These are phyloP conservation scores for Mycosphaerella arachidis DNA, from an alignment of 2,329 filamentous ascomycete species.

Conservation along the genomic window DNA sequence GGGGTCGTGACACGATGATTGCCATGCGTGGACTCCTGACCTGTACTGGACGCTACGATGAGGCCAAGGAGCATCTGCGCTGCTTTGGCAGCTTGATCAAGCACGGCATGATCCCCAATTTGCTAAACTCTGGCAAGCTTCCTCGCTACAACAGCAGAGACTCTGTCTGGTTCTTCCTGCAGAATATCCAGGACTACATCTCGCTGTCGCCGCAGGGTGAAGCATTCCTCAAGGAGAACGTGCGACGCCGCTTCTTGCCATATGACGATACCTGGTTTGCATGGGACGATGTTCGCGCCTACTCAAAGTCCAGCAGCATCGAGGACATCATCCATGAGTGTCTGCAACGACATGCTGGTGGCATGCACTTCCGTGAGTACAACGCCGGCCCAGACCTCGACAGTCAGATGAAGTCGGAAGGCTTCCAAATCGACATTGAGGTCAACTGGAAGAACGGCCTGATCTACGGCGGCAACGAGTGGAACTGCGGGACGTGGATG, in stretches of 20 bases:
- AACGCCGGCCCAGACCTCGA: slow-evolving; percentile 88
- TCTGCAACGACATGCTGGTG: slow-evolving; percentile 82
- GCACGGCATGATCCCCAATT: slow-evolving; percentile 96
- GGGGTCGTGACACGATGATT: slow-evolving; percentile 97
- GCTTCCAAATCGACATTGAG: slow-evolving; percentile 86
- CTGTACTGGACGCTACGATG: slow-evolving; percentile 79
- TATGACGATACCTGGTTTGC: slow-evolving; percentile 96
- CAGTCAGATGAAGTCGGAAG: slow-evolving; percentile 85
- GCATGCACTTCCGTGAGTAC: slow-evolving; percentile 88
- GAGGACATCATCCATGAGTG: slow-evolving; percentile 90
- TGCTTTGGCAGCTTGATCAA: slow-evolving; percentile 95
- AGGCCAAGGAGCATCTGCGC: slow-evolving; percentile 89
- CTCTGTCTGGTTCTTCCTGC: slow-evolving; percentile 96
- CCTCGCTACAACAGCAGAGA: slow-evolving; percentile 95
- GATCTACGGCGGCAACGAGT: slow-evolving; percentile 88
- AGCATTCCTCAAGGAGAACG: slow-evolving; percentile 67
- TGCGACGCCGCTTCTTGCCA: slow-evolving; percentile 81
- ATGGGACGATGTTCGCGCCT: slow-evolving; percentile 74
- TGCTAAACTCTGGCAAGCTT: slow-evolving; percentile 76
- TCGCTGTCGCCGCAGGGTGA: slow-evolving; percentile 74
- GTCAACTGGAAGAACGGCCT: slow-evolving; percentile 90
- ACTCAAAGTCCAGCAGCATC: slow-evolving; percentile 76
- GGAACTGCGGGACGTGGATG: slow-evolving; percentile 99
- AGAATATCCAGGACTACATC: slow-evolving; percentile 90
- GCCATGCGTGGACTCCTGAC: slow-evolving; percentile 88